Evolutionary conservation across 176 grass and related monocot genomes (phyloP), one percentile per base, ranked within the genome.

Genomic region (Thalia dealbata): DNA sequence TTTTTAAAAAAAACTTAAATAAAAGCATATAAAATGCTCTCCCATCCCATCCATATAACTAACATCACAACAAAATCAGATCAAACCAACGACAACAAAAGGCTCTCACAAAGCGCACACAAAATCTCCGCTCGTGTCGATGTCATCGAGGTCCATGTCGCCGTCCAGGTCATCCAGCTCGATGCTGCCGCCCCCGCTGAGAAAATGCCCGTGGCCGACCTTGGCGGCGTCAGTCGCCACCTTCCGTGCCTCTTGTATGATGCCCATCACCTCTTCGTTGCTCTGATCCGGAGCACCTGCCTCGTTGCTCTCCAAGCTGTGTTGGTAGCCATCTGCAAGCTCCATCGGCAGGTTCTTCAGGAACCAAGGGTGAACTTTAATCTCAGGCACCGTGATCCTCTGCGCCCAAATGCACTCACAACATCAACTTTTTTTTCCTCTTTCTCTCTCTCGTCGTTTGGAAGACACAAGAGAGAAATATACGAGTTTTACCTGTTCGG

Each of bases 51-150:
- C n/a, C n/a, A n/a, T n/a, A n/a, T n/a, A n/a, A n/a, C n/a, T n/a
- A n/a, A n/a, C n/a, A n/a, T n/a, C n/a, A n/a, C n/a, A n/a, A n/a
- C n/a, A n/a, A n/a, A n/a, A n/a, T n/a, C n/a, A n/a, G n/a, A n/a
- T n/a, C 32, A 4, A 38, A 38, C 32, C 32, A 38, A 38, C 32
- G 4, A 4, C 4, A 38, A 38, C 32, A 38, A 38, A 1, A 38
- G 32, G 32, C 32, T 38, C 60, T 88, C 78, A 92, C 58, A 92
- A 78, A 1, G 76, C 85, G 35, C 95, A 83, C 13, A 90, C 87
- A 14, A 84, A 93, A 61, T 99, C 90, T 0, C 90, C 90, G 16
- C 95, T 93, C 24, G 89, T 87, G 45, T 93, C 95, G 6, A 91
- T 21, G 55, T 93, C 89, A 10, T 97, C 95, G 2, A 84, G 74